Evolutionary conservation across 2,329 filamentous ascomycete species (phyloP).

Genomic region (Acephala macrosclerotiorum): DNA sequence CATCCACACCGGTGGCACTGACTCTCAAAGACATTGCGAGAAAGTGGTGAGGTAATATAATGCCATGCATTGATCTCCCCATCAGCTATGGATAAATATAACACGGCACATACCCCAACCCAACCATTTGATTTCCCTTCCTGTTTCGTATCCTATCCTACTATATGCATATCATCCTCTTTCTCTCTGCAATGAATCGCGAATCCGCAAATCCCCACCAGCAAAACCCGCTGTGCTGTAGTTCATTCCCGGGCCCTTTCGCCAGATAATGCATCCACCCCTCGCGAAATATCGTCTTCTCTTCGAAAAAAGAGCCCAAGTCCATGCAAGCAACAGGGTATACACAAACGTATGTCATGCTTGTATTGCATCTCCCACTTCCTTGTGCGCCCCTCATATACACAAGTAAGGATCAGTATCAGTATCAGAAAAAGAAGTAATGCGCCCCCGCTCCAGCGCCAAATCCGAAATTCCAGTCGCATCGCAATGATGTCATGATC

Average conservation of each 20-base stretch:
- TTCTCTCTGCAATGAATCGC: background rate
- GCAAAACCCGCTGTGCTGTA: constrained; percentile 7
- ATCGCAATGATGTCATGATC: background rate
- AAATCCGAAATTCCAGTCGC: background rate
- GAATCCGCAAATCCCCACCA: background rate
- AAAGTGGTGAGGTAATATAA: background rate
- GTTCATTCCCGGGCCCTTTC: constrained; percentile 1
- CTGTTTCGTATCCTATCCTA: background rate
- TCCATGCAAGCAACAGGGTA: constrained; percentile 10
- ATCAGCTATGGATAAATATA: constrained; percentile 3
- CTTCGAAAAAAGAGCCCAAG: constrained; percentile 5
- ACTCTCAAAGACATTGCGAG: no score
- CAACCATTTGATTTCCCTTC: background rate
- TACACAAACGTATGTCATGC: constrained; percentile 4
- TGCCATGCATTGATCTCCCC: constrained; percentile 4
- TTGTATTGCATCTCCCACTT: background rate
- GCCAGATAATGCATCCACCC: background rate
- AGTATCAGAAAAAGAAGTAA: background rate
- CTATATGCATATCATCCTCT: background rate
- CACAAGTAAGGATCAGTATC: background rate
- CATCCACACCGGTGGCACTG: no score
- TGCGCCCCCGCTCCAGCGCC: background rate
- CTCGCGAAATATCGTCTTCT: background rate
- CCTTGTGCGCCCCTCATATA: constrained; percentile 4
- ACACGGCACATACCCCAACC: background rate